Percentiles rank a stretch among this genome's conserved stretches.
phyloP scores from a whole-genome alignment of 78 protist species.

The Planoprotostelium fungivorum region DNA sequence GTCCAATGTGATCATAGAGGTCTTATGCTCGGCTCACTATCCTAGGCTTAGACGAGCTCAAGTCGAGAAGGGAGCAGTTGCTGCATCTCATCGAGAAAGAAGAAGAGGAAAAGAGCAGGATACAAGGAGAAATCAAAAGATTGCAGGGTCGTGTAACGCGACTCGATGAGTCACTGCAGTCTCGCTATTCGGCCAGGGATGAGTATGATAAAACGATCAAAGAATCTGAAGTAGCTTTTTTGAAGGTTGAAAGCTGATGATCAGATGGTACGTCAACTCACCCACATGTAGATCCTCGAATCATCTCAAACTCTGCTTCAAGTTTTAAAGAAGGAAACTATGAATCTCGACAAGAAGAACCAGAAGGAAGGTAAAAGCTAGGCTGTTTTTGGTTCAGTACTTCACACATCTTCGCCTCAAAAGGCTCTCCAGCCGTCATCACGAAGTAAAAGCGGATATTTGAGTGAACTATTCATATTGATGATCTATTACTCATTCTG shows the following conservation, averaged over 20 bases:
- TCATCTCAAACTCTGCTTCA: not conserved
- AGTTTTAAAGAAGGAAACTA: not conserved
- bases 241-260: not conserved
- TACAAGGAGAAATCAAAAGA: not conserved
- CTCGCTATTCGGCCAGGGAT: not conserved
- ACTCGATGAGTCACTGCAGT: not conserved
- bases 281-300: not conserved
- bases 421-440: conserved; percentile 9
- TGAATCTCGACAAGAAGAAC: not conserved
- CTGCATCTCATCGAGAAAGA: not conserved
- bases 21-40: not conserved
- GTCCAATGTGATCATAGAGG: not conserved
- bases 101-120: not conserved
- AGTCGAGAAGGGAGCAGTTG: not conserved
- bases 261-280: no score
- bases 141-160: not conserved
- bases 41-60: not conserved
- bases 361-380: no score
- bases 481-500: no score
- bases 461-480: no score
- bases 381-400: no score
- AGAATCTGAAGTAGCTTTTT: not conserved
- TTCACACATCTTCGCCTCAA: conserved; percentile 5
- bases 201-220: not conserved
- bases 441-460: no score